Evolutionary conservation across 1,139 yeast genomes (phyloP), one percentile per base, ranked within the genome.

Genomic region (Zygoascus sp.): DNA sequence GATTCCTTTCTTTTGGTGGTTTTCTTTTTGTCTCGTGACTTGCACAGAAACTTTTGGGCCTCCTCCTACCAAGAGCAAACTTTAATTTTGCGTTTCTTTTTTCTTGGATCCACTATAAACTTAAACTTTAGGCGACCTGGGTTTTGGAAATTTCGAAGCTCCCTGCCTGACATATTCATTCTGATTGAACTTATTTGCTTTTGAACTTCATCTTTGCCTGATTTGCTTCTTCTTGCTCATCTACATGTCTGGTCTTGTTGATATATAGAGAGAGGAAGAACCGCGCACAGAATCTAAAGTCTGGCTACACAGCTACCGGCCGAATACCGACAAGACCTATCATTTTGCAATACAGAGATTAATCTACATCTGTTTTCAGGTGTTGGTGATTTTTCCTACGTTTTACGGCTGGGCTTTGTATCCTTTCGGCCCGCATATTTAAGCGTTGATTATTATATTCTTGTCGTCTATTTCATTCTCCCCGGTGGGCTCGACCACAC

Each of bases 81-180:
- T 3, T 11, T n/a, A 30, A 3, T 2, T 15, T 30, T 30, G 34
- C 34, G 11, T 30, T 30, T 30, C 6, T n/a, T 15, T n/a, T 30
- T 2, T n/a, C 17, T 30, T 11, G 17, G 34, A 30, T 15, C 34
- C 34, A 30, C 34, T 30, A 16, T 13, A 28, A 23, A n/a, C 17
- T 30, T 30, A 30, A 30, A 30, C 34, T 30, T 30, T 30, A 30
- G 34, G 17, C 34, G 34, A 30, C 34, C 34, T 11, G 5, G n/a
- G 2, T 7, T 3, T 16, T 15, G 17, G 16, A 30, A 5, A 30
- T 16, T 30, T 30, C 3, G 16, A 16, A 30, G 34, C 17, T 30
- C 34, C 34, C 34, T 30, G 34, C 15, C 34, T 30, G 17, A 30
- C 34, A 30, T 13, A n/a, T 30, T 15, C 34, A 30, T 30, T n/a